Conservation (phyloP, 148 eudicot species). For the Camellia sinensis region DNA sequence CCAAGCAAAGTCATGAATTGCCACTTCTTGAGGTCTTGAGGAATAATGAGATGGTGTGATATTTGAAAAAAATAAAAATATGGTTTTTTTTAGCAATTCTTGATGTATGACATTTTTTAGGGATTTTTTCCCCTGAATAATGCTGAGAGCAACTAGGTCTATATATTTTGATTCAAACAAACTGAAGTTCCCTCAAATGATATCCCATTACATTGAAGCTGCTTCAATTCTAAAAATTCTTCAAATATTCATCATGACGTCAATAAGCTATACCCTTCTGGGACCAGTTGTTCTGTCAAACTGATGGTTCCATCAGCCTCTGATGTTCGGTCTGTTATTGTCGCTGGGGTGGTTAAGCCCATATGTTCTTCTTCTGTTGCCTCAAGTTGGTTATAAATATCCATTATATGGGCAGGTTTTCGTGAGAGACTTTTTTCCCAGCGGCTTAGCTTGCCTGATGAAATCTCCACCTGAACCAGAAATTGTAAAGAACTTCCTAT, state of each 20-base stretch:
- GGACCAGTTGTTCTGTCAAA: neutral
- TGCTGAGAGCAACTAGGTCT: neutral
- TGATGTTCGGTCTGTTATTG: neutral
- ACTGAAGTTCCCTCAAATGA: neutral
- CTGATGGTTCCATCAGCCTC: neutral
- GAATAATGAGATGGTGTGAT: neutral
- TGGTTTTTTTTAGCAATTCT: too few species aligned
- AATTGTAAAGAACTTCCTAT: conserved; percentile 60
- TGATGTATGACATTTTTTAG: too few species aligned
- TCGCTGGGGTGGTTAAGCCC: neutral
- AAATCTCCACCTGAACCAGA: conserved; percentile 48
- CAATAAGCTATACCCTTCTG: neutral
- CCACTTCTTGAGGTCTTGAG: neutral
- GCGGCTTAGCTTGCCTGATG: conserved; percentile 67
- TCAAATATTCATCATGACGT: neutral
- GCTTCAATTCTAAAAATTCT: neutral
- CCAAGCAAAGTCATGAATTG: neutral
- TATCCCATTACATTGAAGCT: neutral
- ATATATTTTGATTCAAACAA: too few species aligned
- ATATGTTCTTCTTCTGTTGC: neutral
- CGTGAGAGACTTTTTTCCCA: conserved; percentile 70
- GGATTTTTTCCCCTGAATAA: neutral
- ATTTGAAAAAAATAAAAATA: neutral
- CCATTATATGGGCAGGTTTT: conserved; percentile 45
- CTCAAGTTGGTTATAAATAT: too few species aligned